Conservation (phyloP, 2,329 filamentous ascomycete species). For the Ilyonectria sp. region DNA sequence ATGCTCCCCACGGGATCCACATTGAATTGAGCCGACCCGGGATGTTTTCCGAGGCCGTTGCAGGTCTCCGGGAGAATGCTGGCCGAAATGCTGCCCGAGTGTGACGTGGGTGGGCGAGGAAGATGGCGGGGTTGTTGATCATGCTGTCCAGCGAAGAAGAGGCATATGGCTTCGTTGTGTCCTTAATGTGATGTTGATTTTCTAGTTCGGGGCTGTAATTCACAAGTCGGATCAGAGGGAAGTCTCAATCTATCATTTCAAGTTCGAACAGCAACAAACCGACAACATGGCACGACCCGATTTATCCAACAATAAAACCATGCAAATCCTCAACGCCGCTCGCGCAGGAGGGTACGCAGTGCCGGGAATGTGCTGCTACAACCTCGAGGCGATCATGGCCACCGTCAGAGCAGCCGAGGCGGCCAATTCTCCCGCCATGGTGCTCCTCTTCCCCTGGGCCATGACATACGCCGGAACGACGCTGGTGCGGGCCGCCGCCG, state of each 20-base stretch:
- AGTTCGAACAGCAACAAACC: not conserved
- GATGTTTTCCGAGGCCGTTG: slow-evolving; percentile 19
- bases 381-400: slow-evolving; percentile 79
- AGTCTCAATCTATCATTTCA: not conserved
- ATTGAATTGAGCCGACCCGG: slow-evolving; percentile 17
- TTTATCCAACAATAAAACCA: slow-evolving; percentile 28
- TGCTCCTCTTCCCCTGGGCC: slow-evolving; percentile 82
- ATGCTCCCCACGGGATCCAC: slow-evolving; percentile 24
- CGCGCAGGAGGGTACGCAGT: slow-evolving; percentile 64
- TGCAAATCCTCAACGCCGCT: slow-evolving; percentile 37
- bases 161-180: not conserved
- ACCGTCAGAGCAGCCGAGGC: slow-evolving; percentile 77
- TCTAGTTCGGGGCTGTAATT: not conserved
- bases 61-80: slow-evolving; percentile 22
- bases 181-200: not conserved
- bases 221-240: not conserved
- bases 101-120: not conserved
- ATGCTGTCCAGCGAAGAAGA: not conserved
- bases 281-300: slow-evolving; percentile 17
- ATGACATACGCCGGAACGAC: slow-evolving; percentile 72
- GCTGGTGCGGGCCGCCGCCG: slow-evolving; percentile 68
- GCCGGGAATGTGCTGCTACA: slow-evolving; percentile 71
- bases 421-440: slow-evolving; percentile 75
- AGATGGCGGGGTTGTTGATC: not conserved
- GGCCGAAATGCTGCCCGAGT: slow-evolving; percentile 11